A percentile compares a stretch with the other conserved stretches of the same genome.
These are phyloP conservation scores for Trypethelium eluteriae DNA, from an alignment of 495 filamentous ascomycete genomes.

Conservation along the genomic window DNA sequence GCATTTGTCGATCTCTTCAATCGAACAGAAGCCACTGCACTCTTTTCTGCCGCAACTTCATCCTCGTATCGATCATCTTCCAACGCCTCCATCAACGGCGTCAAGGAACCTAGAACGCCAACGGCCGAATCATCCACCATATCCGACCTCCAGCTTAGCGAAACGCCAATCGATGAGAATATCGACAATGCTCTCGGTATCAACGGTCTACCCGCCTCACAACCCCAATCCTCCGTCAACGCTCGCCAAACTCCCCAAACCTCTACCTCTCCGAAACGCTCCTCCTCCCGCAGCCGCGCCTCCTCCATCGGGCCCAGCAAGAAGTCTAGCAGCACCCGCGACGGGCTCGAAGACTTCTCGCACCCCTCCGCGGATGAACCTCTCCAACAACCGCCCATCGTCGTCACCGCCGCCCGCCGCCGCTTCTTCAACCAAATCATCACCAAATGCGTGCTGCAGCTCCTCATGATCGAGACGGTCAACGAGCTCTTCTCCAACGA, in stretches of 20 bases:
- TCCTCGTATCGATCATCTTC: slow-evolving; percentile 22
- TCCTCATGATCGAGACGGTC: slow-evolving; percentile 98
- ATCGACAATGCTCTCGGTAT: slow-evolving; percentile 33
- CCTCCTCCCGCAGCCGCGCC: slow-evolving; percentile 16
- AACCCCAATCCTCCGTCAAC: slow-evolving; percentile 14
- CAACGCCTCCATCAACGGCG: slow-evolving; percentile 21
- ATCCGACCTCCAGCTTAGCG: slow-evolving; percentile 21
- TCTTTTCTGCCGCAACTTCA: slow-evolving; percentile 79
- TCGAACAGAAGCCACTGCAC: slow-evolving; percentile 83
- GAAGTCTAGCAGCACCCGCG: slow-evolving; percentile 4
- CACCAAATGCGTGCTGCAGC: slow-evolving; percentile 92
- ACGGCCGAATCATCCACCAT: slow-evolving; percentile 24
- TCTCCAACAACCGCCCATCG: slow-evolving; percentile 75
- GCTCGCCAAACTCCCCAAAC: not conserved
- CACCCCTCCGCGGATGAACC: slow-evolving; percentile 48
- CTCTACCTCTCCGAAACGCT: not conserved
- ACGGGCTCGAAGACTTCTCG: slow-evolving; percentile 69
- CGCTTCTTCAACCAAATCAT: slow-evolving; percentile 99
- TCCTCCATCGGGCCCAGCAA: slow-evolving; percentile 25
- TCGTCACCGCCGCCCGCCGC: slow-evolving; percentile 86
- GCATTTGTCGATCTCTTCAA: slow-evolving; percentile 94
- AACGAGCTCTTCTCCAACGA: slow-evolving; percentile 98
- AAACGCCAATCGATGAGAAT: slow-evolving; percentile 25
- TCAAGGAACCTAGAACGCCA: slow-evolving; percentile 19
- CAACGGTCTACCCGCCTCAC: slow-evolving; percentile 30